These are phyloP conservation scores for Daldinia loculata DNA, from an alignment of 495 filamentous ascomycete genomes.

Conservation along the genomic window DNA sequence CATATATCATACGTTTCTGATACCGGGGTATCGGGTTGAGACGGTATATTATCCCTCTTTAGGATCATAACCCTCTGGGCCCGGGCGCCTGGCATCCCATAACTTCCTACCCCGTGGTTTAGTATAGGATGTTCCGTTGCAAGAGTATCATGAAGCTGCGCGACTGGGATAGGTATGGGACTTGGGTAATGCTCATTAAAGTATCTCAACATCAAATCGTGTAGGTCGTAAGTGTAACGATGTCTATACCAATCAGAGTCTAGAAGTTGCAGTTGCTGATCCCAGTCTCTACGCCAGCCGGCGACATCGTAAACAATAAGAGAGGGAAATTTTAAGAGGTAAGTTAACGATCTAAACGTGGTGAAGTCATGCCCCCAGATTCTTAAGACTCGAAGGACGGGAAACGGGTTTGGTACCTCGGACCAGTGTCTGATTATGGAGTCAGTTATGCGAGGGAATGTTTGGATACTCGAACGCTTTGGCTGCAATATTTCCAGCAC, in stretches of 20 bases:
- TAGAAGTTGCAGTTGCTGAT: background rate
- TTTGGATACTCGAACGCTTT: background rate
- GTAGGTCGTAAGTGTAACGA: too few relatives aligned
- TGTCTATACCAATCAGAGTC: background rate
- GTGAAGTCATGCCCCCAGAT: conserved; percentile 33
- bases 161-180: too few relatives aligned
- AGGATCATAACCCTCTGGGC: background rate
- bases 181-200: background rate
- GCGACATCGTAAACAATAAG: conserved; percentile 41
- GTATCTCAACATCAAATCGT: background rate
- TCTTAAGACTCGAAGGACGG: conserved; percentile 43
- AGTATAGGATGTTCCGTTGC: background rate
- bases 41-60: background rate
- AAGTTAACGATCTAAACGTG: conserved; percentile 35
- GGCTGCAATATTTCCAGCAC: conserved; percentile 46
- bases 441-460: conserved; percentile 38
- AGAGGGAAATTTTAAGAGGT: conserved; percentile 38
- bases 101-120: background rate
- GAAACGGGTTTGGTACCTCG: conserved; percentile 37
- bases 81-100: background rate
- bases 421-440: conserved; percentile 46
- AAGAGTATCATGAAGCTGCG: background rate
- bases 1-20: background rate
- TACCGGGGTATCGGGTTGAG: background rate
- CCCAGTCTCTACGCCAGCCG: conserved; percentile 35